Conservation (phyloP, 768 basidiomycete species). For the Boletus fagicola region DNA sequence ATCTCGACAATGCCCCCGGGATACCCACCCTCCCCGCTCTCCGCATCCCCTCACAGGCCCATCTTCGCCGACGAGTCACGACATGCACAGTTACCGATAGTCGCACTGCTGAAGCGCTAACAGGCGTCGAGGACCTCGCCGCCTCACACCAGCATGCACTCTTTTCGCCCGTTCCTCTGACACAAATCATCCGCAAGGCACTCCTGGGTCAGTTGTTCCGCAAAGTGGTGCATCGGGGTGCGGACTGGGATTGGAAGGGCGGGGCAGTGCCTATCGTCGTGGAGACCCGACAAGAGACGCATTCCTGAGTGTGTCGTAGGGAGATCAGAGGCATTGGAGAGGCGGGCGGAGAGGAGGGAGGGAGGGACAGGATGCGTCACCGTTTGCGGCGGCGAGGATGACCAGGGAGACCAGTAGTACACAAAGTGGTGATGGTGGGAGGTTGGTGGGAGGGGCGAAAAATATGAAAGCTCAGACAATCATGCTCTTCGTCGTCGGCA, state of each 20-base stretch:
- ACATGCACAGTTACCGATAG: conserved; percentile 11
- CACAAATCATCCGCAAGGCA: conserved; percentile 21
- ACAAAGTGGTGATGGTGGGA: too few relatives aligned
- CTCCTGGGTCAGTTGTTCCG: conserved; percentile 22
- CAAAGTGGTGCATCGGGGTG: conserved; percentile 16
- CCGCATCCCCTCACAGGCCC: not conserved
- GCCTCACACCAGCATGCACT: not conserved
- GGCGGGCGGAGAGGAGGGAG: not conserved
- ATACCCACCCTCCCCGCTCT: not conserved
- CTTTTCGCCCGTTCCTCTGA: conserved; percentile 24
- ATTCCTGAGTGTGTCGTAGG: conserved; percentile 4
- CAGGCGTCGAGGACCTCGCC: conserved; percentile 2
- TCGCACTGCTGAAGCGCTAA: conserved; percentile 20
- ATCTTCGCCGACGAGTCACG: not conserved
- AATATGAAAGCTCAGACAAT: too few relatives aligned
- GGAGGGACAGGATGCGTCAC: conserved; percentile 4
- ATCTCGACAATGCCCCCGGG: conserved; percentile 7
- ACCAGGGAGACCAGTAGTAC: not conserved
- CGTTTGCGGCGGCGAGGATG: conserved; percentile 28
- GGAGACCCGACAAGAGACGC: conserved; percentile 22
- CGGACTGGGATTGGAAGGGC: conserved; percentile 29
- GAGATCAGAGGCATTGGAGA: not conserved
- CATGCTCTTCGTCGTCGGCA: too few relatives aligned
- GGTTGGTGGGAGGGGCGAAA: too few relatives aligned
- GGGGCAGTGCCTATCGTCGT: conserved; percentile 14